phyloP scores from a whole-genome alignment of 2,329 filamentous ascomycete species.

The Cytospora schulzeri region DNA sequence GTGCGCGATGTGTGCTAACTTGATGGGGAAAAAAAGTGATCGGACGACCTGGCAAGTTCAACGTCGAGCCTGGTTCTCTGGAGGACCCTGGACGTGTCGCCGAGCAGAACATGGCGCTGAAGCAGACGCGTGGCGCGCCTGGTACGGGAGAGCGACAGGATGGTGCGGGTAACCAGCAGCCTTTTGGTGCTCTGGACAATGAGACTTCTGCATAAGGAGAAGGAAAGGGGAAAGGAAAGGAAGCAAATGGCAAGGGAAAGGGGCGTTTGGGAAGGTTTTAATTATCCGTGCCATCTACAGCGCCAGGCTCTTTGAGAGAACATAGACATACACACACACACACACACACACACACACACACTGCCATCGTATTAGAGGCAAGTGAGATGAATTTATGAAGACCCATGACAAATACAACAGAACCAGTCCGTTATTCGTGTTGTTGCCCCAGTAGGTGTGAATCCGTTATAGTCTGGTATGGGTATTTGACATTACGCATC shows the following conservation, averaged over 20 bases:
- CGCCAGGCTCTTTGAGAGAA: neutral
- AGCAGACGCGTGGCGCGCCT: constrained; percentile 11
- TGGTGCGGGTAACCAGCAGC: constrained; percentile 19
- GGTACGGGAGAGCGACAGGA: constrained; percentile 22
- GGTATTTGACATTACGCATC: neutral
- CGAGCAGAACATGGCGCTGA: constrained; percentile 13
- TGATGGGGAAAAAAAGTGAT: no score
- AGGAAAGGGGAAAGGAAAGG: neutral
- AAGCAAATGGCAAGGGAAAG: neutral
- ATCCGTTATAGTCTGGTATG: neutral
- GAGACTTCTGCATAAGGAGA: constrained; percentile 17
- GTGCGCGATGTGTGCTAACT: no score
- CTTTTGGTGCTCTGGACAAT: constrained; percentile 14
- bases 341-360: neutral
- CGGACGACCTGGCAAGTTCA: constrained; percentile 29
- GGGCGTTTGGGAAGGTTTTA: constrained; percentile 1
- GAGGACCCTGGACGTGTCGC: constrained; percentile 31
- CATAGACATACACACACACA: neutral
- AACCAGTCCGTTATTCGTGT: neutral
- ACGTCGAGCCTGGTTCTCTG: constrained; percentile 34
- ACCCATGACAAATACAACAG: neutral
- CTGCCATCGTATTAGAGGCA: neutral
- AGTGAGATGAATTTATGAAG: neutral
- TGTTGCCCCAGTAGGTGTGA: neutral
- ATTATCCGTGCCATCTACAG: neutral